Conservation (phyloP, 805 yeast species). For the Dipodascus albidus region DNA sequence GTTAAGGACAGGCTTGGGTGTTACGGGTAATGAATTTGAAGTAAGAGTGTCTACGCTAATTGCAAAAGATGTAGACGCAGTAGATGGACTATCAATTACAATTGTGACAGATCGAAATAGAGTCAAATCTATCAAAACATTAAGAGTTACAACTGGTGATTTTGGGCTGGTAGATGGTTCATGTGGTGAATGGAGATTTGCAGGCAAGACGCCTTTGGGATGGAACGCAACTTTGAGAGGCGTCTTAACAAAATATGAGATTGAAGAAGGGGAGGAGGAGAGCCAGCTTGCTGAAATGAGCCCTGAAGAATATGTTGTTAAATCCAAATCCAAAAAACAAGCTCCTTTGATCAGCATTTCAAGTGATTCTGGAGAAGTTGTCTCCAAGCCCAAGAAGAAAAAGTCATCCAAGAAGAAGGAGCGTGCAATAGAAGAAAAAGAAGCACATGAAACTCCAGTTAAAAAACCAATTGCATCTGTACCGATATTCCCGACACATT, state of each 20-base stretch:
- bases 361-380: neutral
- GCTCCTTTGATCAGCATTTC: neutral
- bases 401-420: conserved; percentile 9
- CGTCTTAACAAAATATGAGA: conserved; percentile 22
- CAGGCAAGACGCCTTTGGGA: conserved; percentile 47
- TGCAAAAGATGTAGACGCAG: conserved; percentile 32
- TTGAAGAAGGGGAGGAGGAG: conserved; percentile 16
- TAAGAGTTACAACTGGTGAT: conserved; percentile 70
- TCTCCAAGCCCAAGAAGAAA: conserved; percentile 5
- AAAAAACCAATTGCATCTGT: neutral
- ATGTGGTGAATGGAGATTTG: conserved; percentile 59
- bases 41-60: conserved; percentile 38
- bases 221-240: conserved; percentile 60
- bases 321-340: neutral
- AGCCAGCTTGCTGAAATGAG: conserved; percentile 2
- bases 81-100: conserved; percentile 37
- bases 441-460: neutral
- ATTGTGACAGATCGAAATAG: conserved; percentile 25
- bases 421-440: conserved; percentile 19
- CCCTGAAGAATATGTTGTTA: neutral
- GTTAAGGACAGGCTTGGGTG: conserved; percentile 42
- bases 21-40: conserved; percentile 48
- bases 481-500: conserved; percentile 31
- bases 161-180: conserved; percentile 43
- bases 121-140: conserved; percentile 33